Evolutionary conservation across 176 grass and related monocot species (phyloP).

Genomic region (Miscanthus lutarioriparius): DNA sequence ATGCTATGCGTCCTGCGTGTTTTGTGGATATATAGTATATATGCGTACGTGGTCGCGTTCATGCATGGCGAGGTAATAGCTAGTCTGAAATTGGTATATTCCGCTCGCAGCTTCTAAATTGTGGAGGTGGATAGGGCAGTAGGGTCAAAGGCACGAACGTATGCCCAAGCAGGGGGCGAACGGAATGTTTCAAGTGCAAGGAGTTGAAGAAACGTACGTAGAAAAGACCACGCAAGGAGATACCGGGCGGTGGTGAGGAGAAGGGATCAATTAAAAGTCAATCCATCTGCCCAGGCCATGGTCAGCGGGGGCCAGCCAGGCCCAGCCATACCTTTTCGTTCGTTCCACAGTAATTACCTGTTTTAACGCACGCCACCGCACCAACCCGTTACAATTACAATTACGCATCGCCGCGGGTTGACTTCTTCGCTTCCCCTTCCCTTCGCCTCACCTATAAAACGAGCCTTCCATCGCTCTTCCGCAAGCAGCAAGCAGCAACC

Average conservation of each 20-base stretch:
- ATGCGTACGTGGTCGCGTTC: too few relatives aligned
- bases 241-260: not conserved
- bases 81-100: too few relatives aligned
- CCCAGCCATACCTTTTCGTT: not conserved
- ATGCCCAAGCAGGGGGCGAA: not conserved
- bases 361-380: constrained; percentile 12
- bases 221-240: not conserved
- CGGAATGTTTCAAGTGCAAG: constrained; percentile 35
- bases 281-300: not conserved
- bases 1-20: too few relatives aligned
- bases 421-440: constrained; percentile 9
- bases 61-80: too few relatives aligned
- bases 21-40: too few relatives aligned
- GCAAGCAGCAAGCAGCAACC: not conserved
- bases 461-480: not conserved
- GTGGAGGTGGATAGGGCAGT: too few relatives aligned
- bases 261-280: constrained; percentile 42
- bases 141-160: not conserved
- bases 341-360: not conserved
- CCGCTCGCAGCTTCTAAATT: too few relatives aligned
- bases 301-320: constrained; percentile 4
- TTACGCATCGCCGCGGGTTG: constrained; percentile 33
- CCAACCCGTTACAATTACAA: not conserved
- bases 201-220: not conserved
- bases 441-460: constrained; percentile 39